Evolutionary conservation across 2,329 filamentous ascomycete genomes (phyloP).

Genomic region (Thielaviopsis punctulata): DNA sequence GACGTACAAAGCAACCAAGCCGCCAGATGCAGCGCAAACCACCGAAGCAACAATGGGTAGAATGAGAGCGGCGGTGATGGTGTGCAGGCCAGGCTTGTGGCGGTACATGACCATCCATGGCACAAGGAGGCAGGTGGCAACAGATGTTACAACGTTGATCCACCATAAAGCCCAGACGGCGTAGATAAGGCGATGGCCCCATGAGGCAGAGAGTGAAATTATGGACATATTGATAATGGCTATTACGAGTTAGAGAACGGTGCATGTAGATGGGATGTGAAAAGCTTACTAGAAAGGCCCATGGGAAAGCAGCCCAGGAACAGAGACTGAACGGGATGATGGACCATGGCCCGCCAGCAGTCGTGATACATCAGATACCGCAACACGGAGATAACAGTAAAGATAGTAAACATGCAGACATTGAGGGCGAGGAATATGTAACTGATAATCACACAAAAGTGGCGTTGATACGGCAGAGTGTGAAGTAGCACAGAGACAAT

Average conservation of each 20-base stretch:
- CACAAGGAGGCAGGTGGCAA: slow-evolving; percentile 34
- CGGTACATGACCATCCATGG: slow-evolving; percentile 38
- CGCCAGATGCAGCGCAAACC: slow-evolving; percentile 47
- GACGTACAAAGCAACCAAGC: slow-evolving; percentile 44
- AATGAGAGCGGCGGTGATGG: slow-evolving; percentile 47
- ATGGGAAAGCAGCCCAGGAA: slow-evolving; percentile 55
- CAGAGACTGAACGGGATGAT: slow-evolving; percentile 47
- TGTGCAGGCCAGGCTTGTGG: slow-evolving; percentile 29
- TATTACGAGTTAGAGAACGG: neutral
- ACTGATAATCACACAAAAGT: slow-evolving; percentile 40
- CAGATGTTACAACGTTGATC: slow-evolving; percentile 34
- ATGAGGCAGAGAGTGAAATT: slow-evolving; percentile 41
- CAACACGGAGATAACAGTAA: slow-evolving; percentile 35
- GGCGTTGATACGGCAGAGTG: slow-evolving; percentile 41
- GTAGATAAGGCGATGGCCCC: slow-evolving; percentile 37
- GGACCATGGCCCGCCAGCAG: slow-evolving; percentile 50
- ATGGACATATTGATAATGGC: slow-evolving; percentile 48
- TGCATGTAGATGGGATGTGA: neutral
- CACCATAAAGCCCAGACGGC: slow-evolving; percentile 43
- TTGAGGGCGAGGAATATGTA: slow-evolving; percentile 45
- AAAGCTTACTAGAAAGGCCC: slow-evolving; percentile 32
- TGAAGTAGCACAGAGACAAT: slow-evolving; percentile 46
- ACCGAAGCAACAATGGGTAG: slow-evolving; percentile 52
- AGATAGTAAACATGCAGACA: slow-evolving; percentile 36
- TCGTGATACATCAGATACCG: slow-evolving; percentile 49